phyloP scores from a whole-genome alignment of 495 filamentous ascomycete genomes.

The Venustampulla echinocandica region DNA sequence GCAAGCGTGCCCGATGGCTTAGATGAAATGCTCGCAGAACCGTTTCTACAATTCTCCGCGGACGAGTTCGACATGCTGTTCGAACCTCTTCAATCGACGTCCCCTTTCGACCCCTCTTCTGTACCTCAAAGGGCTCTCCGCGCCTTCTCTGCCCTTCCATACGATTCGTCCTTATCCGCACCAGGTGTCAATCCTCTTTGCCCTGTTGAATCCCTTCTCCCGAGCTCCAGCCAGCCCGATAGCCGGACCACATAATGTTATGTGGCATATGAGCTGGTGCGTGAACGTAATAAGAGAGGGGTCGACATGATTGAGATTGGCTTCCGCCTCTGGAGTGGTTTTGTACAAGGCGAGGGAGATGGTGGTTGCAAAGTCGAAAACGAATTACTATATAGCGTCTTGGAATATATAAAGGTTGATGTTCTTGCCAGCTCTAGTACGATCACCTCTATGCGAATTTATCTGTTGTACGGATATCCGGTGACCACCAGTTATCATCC shows the following conservation, averaged over 20 bases:
- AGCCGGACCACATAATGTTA: constrained; percentile 7
- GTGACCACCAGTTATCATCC: too few species aligned
- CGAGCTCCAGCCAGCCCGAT: background rate
- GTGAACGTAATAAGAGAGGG: constrained; percentile 11
- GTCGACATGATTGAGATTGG: constrained; percentile 17
- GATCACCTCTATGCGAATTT: background rate
- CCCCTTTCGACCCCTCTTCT: background rate
- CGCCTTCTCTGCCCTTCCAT: background rate
- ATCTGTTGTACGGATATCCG: constrained; percentile 14
- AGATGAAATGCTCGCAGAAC: background rate
- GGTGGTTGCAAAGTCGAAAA: constrained; percentile 14
- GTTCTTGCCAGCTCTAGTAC: background rate
- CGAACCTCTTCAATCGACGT: background rate
- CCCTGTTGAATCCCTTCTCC: background rate
- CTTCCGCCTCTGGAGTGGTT: constrained; percentile 12
- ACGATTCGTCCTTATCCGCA: background rate
- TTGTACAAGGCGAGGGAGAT: constrained; percentile 3
- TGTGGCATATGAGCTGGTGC: constrained; percentile 11
- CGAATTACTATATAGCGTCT: constrained; percentile 11
- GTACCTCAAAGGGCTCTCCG: background rate
- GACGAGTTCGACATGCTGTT: background rate
- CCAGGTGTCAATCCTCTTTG: constrained; percentile 1
- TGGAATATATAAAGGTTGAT: constrained; percentile 11
- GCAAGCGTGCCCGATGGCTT: background rate
- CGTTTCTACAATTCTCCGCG: too few species aligned